Evolutionary conservation across 345 rosid species (phyloP), one percentile per base, ranked within the genome.

Genomic region (Dipteronia dyeriana): DNA sequence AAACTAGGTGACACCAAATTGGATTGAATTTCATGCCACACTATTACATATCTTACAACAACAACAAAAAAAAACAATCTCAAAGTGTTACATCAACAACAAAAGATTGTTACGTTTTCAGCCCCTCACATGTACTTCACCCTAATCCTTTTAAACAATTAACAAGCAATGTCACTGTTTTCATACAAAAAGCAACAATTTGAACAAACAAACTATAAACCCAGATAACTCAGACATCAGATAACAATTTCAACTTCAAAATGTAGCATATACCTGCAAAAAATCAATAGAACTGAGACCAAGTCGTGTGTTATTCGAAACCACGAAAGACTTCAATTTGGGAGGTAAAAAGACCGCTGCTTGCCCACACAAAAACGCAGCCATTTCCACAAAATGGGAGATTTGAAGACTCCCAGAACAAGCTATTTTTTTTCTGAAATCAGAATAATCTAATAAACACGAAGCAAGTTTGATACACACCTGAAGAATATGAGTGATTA

Each of bases 241-340:
- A n/a, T 66, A 39, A 19, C 13, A 68, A 23, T 47, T 47, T 7
- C 8, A 69, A 59, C 11, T 56, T 13, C 9, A 7, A 26, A 68
- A 45, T 20, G 39, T 0, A 19, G 53, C 41, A 14, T 84, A 90
- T 19, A 56, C 94, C 97, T 81, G 74, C 60, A 88, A 85, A 76
- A 86, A 90, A 84, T 78, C 17, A 54, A 86, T 82, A 54, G 80
- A 90, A 59, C 85, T 78, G 2, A 81, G 70, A 70, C 85, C 78
- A 20, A 75, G 66, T 68, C 75, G 74, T 22, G 80, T 57, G 25
- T 20, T 54, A 25, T 26, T 70, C 5, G 83, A 80, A 82, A 81
- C 81, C 79, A 71, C 60, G 41, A 74, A 81, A 45, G 86, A 68
- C 54, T 73, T 82, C 68, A 31, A 31, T 77, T 63, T 81, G 9